These are phyloP conservation scores for Leccinellum luteum DNA, from an alignment of 768 basidiomycete genomes.

Conservation along the genomic window DNA sequence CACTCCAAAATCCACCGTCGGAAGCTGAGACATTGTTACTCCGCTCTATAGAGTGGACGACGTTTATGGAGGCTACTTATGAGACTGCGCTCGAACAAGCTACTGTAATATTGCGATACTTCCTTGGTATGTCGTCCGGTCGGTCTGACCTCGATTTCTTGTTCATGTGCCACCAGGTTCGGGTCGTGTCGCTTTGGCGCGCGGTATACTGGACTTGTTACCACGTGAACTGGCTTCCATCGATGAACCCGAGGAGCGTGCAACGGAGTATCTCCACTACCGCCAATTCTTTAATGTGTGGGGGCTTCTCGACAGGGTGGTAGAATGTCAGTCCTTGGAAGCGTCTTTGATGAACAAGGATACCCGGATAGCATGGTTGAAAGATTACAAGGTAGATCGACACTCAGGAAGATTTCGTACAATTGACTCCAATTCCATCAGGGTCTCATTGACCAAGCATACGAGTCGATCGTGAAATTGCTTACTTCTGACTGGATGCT, in stretches of 20 bases:
- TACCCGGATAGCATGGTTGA: conserved; percentile 56
- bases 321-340: conserved; percentile 58
- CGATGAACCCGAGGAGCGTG: conserved; percentile 64
- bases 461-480: conserved; percentile 64
- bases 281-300: conserved; percentile 76
- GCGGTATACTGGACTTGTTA: conserved; percentile 53
- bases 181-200: conserved; percentile 73
- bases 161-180: conserved; percentile 43
- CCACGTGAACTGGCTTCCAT: conserved; percentile 63
- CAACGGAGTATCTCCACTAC: conserved; percentile 77
- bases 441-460: conserved; percentile 61
- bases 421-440: conserved; percentile 21
- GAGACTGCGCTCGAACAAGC: conserved; percentile 80
- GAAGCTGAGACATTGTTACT: conserved; percentile 65
- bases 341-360: conserved; percentile 58
- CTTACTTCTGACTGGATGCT: conserved; percentile 79
- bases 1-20: conserved; percentile 52
- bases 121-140: conserved; percentile 63
- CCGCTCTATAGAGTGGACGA: conserved; percentile 93
- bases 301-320: conserved; percentile 61
- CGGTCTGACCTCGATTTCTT: not conserved
- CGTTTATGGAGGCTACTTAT: conserved; percentile 70
- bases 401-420: not conserved
- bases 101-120: conserved; percentile 85
- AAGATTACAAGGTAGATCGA: conserved; percentile 54